phyloP scores from a whole-genome alignment of 1,139 yeast genomes.

The Saccharomyces hybrid region DNA sequence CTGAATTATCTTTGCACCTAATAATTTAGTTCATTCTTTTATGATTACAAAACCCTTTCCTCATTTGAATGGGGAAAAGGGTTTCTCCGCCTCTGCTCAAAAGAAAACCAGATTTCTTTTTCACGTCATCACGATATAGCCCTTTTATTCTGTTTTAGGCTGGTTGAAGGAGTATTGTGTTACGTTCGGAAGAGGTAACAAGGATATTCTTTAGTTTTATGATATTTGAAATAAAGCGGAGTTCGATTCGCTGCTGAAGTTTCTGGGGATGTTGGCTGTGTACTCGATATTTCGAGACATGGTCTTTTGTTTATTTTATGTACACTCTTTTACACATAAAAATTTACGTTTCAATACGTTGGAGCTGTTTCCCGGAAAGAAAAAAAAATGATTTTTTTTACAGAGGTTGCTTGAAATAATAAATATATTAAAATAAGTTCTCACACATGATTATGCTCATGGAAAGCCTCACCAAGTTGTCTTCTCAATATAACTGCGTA shows the following conservation, averaged over 20 bases:
- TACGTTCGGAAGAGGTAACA: neutral
- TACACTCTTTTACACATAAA: neutral
- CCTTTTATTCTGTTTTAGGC: neutral
- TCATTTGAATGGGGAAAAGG: neutral
- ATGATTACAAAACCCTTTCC: neutral
- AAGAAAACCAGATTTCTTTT: neutral
- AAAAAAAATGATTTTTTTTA: neutral
- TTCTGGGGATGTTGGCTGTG: neutral
- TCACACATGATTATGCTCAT: too few species aligned
- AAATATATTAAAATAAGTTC: too few species aligned
- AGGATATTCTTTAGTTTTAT: neutral
- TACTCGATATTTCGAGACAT: neutral
- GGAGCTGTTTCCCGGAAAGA: neutral
- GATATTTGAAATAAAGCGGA: neutral
- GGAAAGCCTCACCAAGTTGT: neutral
- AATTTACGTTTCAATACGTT: neutral
- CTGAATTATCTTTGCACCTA: neutral
- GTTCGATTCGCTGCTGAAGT: neutral
- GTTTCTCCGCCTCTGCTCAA: neutral
- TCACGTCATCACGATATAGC: neutral
- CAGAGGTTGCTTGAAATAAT: neutral
- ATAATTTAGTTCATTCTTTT: neutral
- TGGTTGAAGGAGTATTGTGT: neutral
- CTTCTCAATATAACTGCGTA: neutral
- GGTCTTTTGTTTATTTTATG: neutral